A percentile compares a stretch with the other conserved stretches of the same genome.
These are phyloP conservation scores for Pseudogymnoascus sp. DNA, from an alignment of 2,329 filamentous ascomycete genomes.

Conservation along the genomic window DNA sequence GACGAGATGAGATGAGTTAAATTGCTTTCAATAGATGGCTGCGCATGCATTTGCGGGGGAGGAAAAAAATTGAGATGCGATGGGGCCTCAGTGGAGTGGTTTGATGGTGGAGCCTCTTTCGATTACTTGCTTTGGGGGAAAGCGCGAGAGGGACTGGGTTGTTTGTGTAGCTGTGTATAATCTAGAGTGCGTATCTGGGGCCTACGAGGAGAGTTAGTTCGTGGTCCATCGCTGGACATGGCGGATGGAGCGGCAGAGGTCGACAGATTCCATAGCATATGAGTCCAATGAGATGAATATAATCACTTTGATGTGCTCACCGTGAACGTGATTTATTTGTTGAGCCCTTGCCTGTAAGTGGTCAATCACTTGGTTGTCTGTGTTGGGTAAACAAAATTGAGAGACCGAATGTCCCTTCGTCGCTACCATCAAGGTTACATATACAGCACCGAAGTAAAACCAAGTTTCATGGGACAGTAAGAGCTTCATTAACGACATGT, in stretches of 20 bases:
- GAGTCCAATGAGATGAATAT: slow-evolving; percentile 9
- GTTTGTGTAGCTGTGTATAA: slow-evolving; percentile 9
- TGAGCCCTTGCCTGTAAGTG: neutral
- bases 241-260: neutral
- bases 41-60: neutral
- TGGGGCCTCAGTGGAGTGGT: slow-evolving; percentile 6
- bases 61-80: slow-evolving; percentile 9
- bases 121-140: neutral
- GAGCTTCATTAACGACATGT: neutral
- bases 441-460: neutral
- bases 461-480: neutral
- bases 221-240: neutral
- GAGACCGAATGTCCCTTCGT: too few species aligned
- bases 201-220: neutral
- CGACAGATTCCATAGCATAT: slow-evolving; percentile 3
- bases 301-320: neutral
- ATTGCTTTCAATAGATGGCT: slow-evolving; percentile 7
- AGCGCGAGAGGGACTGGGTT: neutral
- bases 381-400: neutral
- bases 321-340: neutral
- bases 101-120: neutral
- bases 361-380: neutral
- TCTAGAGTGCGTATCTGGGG: slow-evolving; percentile 6
- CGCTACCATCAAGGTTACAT: neutral
- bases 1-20: slow-evolving; percentile 3